Conservation (phyloP, 306 rosid genomes). For the Prunus mongolica region DNA sequence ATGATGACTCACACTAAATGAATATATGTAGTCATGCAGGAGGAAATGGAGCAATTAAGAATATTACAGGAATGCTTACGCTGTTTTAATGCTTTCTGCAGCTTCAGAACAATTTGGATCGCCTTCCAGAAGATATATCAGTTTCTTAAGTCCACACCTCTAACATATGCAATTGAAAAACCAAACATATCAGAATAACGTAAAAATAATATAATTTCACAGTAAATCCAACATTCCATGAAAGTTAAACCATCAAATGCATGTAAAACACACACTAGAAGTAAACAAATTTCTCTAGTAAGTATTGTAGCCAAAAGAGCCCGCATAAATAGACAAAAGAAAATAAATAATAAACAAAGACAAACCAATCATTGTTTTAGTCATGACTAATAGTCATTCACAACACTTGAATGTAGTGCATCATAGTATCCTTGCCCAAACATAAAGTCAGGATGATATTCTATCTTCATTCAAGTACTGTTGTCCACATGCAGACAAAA, state of each 20-base stretch:
- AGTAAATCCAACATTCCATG: not conserved
- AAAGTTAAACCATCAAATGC: not conserved
- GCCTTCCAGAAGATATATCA: conserved; percentile 96
- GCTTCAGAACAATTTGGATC: conserved; percentile 93
- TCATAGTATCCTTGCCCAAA: not conserved
- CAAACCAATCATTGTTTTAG: too few species aligned
- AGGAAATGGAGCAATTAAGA: not conserved
- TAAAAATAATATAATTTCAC: not conserved
- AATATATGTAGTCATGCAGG: not conserved
- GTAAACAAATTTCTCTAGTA: not conserved
- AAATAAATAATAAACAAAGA: too few species aligned
- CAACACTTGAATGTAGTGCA: not conserved
- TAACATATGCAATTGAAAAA: conserved; percentile 31
- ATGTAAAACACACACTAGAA: not conserved
- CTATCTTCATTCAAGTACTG: too few species aligned
- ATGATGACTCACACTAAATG: not conserved
- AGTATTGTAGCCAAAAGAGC: not conserved
- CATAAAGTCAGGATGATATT: not conserved
- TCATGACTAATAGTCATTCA: too few species aligned
- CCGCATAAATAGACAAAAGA: not conserved
- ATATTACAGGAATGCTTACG: conserved; percentile 43
- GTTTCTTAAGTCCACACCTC: conserved; percentile 92
- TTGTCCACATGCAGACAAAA: too few species aligned
- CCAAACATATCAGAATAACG: conserved; percentile 20
- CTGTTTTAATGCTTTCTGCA: conserved; percentile 94